These are phyloP conservation scores for Saccharomycopsis selenospora DNA, from an alignment of 805 yeast genomes.

Conservation along the genomic window DNA sequence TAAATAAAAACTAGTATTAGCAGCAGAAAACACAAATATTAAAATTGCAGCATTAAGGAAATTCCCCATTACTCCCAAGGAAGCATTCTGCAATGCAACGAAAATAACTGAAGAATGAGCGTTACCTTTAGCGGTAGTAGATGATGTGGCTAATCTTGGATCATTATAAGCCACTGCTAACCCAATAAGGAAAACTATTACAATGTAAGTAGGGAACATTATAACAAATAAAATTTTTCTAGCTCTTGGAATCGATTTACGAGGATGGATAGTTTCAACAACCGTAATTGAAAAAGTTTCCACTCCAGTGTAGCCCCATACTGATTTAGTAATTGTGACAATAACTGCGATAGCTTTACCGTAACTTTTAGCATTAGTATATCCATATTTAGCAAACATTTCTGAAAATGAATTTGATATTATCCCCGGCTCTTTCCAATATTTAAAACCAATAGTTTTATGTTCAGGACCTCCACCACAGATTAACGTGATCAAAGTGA, in stretches of 20 bases:
- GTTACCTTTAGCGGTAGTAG: slow-evolving; percentile 32
- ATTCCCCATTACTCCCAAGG: slow-evolving; percentile 12
- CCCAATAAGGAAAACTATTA: slow-evolving; percentile 57
- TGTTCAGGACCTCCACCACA: slow-evolving; percentile 34
- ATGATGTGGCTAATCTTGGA: slow-evolving; percentile 38
- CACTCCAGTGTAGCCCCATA: slow-evolving; percentile 65
- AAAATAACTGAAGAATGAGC: slow-evolving; percentile 11
- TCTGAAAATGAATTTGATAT: not conserved
- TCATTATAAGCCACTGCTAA: slow-evolving; percentile 59
- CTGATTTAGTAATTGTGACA: slow-evolving; percentile 46
- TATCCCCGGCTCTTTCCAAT: slow-evolving; percentile 43
- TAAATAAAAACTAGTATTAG: slow-evolving; percentile 37
- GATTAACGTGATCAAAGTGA: slow-evolving; percentile 31
- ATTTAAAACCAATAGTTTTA: slow-evolving; percentile 46
- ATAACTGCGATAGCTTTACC: slow-evolving; percentile 58
- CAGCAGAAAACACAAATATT: slow-evolving; percentile 16
- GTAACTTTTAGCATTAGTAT: slow-evolving; percentile 4
- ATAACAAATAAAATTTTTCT: slow-evolving; percentile 63
- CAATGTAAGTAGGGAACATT: slow-evolving; percentile 40
- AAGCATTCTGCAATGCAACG: slow-evolving; percentile 16
- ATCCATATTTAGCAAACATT: slow-evolving; percentile 4
- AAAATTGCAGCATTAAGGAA: slow-evolving; percentile 16
- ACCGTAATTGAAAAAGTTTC: slow-evolving; percentile 67
- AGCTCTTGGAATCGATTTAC: slow-evolving; percentile 65
- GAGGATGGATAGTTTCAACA: slow-evolving; percentile 65